Percentiles rank a stretch among this genome's conserved stretches.
Evolutionary conservation across 768 basidiomycete genomes (phyloP).

Genomic region (Boletus reticulatus): DNA sequence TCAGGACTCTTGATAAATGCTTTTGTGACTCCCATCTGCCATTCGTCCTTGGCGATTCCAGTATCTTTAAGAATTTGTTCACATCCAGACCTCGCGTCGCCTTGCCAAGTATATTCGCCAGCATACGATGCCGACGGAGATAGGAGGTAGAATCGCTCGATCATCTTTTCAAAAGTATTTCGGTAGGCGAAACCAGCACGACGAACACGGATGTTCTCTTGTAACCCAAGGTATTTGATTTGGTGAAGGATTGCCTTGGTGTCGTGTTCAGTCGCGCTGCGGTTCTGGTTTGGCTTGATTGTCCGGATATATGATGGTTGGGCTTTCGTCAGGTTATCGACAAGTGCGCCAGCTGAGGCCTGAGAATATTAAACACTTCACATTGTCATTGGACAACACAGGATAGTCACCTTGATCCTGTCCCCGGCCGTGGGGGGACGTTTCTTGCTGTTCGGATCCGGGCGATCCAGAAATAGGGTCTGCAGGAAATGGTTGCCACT

Average conservation of each 20-base stretch:
- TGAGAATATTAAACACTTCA: constrained; percentile 26
- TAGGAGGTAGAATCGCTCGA: constrained; percentile 94
- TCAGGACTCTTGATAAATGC: constrained; percentile 99
- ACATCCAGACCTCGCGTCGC: constrained; percentile 88
- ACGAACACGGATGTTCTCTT: constrained; percentile 97
- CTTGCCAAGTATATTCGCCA: constrained; percentile 96
- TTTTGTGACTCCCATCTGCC: constrained; percentile 99
- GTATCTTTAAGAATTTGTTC: constrained; percentile 91
- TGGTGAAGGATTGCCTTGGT: constrained; percentile 95
- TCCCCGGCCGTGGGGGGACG: constrained; percentile 97
- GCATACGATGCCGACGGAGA: constrained; percentile 97
- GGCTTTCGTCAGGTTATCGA: constrained; percentile 96
- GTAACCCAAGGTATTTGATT: constrained; percentile 97
- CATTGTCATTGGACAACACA: background rate
- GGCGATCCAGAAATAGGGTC: constrained; percentile 86
- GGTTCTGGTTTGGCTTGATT: constrained; percentile 98
- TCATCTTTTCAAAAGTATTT: constrained; percentile 99
- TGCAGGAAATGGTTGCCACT: constrained; percentile 87
- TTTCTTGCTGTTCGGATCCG: constrained; percentile 97
- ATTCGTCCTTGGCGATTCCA: constrained; percentile 94
- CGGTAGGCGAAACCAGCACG: constrained; percentile 98
- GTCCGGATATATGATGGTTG: constrained; percentile 98
- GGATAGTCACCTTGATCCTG: constrained; percentile 77
- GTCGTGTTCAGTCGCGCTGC: constrained; percentile 90
- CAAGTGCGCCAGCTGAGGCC: constrained; percentile 92